A percentile compares a stretch with the other conserved stretches of the same genome.
Conservation (phyloP, 169 alveolate genomes). For the Babesia bigemina region DNA sequence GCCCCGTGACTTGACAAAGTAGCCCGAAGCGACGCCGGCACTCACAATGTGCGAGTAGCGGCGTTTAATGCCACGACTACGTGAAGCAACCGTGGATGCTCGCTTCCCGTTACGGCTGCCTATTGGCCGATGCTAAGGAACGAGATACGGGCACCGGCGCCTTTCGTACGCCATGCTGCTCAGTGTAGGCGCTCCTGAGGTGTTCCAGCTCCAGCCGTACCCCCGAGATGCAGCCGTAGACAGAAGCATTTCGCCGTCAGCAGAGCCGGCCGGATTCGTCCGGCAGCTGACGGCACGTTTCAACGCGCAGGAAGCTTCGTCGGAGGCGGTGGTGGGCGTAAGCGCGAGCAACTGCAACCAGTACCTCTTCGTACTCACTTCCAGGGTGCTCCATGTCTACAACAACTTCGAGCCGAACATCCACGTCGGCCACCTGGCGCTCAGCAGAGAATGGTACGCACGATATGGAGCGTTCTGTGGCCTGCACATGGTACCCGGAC, state of each 20-base stretch:
- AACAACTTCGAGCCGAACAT: slow-evolving; percentile 37
- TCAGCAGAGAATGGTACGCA: not conserved
- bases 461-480: slow-evolving; percentile 46
- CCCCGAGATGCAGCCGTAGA: not conserved
- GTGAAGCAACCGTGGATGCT: too few relatives aligned
- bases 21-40: not conserved
- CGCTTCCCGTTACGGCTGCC: too few relatives aligned
- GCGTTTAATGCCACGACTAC: too few relatives aligned
- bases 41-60: not conserved
- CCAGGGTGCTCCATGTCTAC: slow-evolving; percentile 34
- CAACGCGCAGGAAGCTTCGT: not conserved
- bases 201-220: slow-evolving; percentile 25
- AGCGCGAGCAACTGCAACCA: slow-evolving; percentile 40
- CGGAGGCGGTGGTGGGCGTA: slow-evolving; percentile 19
- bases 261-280: not conserved
- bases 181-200: slow-evolving; percentile 33
- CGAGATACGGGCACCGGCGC: not conserved
- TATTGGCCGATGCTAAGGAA: too few relatives aligned
- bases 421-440: slow-evolving; percentile 35
- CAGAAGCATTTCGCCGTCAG: not conserved
- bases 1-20: not conserved
- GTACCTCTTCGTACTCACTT: slow-evolving; percentile 49
- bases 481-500: slow-evolving; percentile 28
- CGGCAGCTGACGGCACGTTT: not conserved
- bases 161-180: slow-evolving; percentile 16